A percentile compares a stretch with the other conserved stretches of the same genome.
These are phyloP conservation scores for Raphanus hybrid DNA, from an alignment of 441 rosid genomes.

Conservation along the genomic window DNA sequence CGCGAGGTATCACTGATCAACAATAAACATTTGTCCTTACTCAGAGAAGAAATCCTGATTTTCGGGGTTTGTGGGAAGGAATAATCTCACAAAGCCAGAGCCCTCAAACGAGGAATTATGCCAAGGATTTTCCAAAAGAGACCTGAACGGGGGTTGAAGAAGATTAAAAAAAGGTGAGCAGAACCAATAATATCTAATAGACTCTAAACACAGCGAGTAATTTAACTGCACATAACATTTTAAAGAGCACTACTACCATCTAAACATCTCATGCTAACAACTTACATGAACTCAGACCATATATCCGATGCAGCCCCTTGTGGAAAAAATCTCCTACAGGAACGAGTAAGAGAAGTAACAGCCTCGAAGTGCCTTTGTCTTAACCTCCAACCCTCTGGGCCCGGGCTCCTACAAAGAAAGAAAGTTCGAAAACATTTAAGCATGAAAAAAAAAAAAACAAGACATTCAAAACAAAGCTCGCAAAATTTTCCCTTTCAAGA, in stretches of 20 bases:
- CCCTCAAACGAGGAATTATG: constrained; percentile 98
- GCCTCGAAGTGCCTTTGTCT: constrained; percentile 95
- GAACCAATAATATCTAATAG: constrained; percentile 18
- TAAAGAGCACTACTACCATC: constrained; percentile 21
- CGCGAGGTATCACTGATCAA: constrained; percentile 36
- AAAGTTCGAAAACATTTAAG: constrained; percentile 4
- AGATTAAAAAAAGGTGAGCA: constrained; percentile 21
- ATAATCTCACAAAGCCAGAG: constrained; percentile 92
- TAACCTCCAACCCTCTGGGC: constrained; percentile 99
- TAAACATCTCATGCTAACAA: constrained; percentile 27
- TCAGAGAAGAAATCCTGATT: constrained; percentile 88
- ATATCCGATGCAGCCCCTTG: constrained; percentile 92
- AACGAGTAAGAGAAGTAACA: constrained; percentile 87
- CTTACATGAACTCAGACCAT: constrained; percentile 97
- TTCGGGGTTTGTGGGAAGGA: constrained; percentile 91
- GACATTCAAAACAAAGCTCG: neutral
- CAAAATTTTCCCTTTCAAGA: constrained; percentile 11
- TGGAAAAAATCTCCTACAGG: constrained; percentile 87
- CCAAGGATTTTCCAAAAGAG: constrained; percentile 97
- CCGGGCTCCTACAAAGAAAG: constrained; percentile 69
- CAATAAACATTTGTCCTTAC: constrained; percentile 56
- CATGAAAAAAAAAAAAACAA: neutral
- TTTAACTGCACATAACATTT: constrained; percentile 15
- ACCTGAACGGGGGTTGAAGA: constrained; percentile 56
- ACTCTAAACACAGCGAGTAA: constrained; percentile 25